phyloP scores from a whole-genome alignment of 257 asterid genomes.

The Scutellaria baicalensis region DNA sequence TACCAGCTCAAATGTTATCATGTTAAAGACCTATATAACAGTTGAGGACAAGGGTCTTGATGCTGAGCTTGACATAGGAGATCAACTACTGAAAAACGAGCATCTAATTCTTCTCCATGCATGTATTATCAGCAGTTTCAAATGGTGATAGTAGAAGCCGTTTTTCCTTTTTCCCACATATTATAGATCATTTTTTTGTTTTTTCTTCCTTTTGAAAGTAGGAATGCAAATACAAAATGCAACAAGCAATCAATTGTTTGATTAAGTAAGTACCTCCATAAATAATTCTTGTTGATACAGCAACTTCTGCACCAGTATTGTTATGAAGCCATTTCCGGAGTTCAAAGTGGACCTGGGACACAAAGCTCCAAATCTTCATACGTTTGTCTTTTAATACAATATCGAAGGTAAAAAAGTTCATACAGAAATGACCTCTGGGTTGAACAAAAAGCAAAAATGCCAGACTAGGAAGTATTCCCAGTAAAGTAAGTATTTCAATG shows the following conservation, averaged over 20 bases:
- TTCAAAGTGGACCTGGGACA: not conserved
- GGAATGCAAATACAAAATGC: not conserved
- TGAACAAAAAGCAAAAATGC: not conserved
- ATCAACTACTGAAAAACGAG: too few relatives aligned
- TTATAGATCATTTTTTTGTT: too few relatives aligned
- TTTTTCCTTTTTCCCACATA: too few relatives aligned
- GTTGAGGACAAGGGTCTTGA: too few relatives aligned
- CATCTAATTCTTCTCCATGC: too few relatives aligned
- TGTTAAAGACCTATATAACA: too few relatives aligned
- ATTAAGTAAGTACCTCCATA: not conserved
- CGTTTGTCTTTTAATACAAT: not conserved
- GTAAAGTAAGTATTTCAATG: not conserved
- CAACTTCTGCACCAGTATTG: not conserved
- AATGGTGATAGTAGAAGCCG: too few relatives aligned
- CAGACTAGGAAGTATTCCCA: not conserved
- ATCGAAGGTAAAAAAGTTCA: not conserved
- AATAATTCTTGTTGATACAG: not conserved
- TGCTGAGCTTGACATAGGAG: too few relatives aligned
- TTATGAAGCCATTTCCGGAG: not conserved
- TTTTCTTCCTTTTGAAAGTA: too few relatives aligned
- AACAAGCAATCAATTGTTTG: not conserved
- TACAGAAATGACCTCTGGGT: not conserved
- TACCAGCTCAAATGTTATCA: too few relatives aligned
- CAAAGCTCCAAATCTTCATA: not conserved
- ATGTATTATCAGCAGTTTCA: too few relatives aligned